Base-by-base conservation (phyloP, 805 yeast genomes). In the Saturnispora gosingensis region DNA sequence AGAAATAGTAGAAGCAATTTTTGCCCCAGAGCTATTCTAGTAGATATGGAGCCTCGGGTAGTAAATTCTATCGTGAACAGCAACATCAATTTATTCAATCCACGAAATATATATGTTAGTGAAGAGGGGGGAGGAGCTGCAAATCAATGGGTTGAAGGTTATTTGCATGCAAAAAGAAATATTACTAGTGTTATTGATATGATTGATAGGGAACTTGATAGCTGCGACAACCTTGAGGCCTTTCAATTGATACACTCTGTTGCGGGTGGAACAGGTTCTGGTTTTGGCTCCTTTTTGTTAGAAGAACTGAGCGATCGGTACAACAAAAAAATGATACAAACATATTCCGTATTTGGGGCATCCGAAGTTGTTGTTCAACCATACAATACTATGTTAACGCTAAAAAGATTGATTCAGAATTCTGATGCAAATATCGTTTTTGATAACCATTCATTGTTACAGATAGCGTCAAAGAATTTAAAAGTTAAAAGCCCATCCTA, bases 341-440 rank as follows among this genome's bases (percentile, higher is more conserved):
- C 98, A 0, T 86, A 85, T 60, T 86, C 93, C 45, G 85, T 93
- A 2, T 90, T 93, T 62, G 88, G 85, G 54, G 83, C 88, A 0
- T 85, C 96, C 1, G 98, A 91, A 60, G 97, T 90, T n/a, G 98
- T 95, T 18, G 97, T 95, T 4, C 98, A 93, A 64, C 98, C 99
- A 0, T 93, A 93, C 67, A 93, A 93, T 65, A 83, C 95, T 0
- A 74, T 93, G 20, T 69, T 93, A 49, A 83, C 99, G 0, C 72
- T 95, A 58, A 81, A 82, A 63, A 71, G 98, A 58, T 73, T 93
- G 54, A 83, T 88, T 5, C 93, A 88, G 57, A 79, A 78, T 59
- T 86, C 96, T 43, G 97, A 93, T 65, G 52, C 54, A 4, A 83
- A 87, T 43, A 74, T 88, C n/a, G 93, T 91, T 5, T 84, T 90